Base-by-base conservation (phyloP, 1,284 basidiomycete genomes). In the Ustilago esculenta region DNA sequence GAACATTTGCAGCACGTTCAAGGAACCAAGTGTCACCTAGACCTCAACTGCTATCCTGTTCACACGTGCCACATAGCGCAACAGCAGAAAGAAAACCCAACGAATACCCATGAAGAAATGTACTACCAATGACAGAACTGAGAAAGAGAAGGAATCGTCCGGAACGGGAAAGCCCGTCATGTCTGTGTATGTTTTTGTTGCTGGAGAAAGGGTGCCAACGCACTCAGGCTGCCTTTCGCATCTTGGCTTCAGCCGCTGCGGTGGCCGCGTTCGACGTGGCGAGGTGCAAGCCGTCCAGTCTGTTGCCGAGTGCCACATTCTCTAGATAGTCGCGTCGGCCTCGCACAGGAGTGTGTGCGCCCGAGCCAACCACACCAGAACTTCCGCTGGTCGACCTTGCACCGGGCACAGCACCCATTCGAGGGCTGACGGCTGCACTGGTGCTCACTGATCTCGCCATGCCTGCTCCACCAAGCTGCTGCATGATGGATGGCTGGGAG, bases 401-500 rank as follows among this genome's bases (percentile, higher is more conserved):
- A 2, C 43, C 50, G 1, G 56, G 21, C 2, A 27, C 42, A 1
- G 39, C 55, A 1, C 54, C 50, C n/a, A 52, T 29, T 5, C 64
- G 46, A 14, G 64, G 69, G 14, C 50, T 61, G 21, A 42, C 64
- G 15, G 69, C 64, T 6, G 63, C 64, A 39, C 64, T 60, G 18
- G 64, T 53, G 50, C 63, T 67, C 33, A 48, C 58, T 0, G 64
- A 67, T 12, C 69, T 46, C 5, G 55, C 49, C 69, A 72, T 72
- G 33, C 51, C 32, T 8, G 55, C 50, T 15, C 64, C 52, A 4
- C 58, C 69, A 6, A 69, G 54, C 51, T 69, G 66, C 44, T 69
- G 66, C 66, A 69, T 58, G 51, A 69, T 69, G 25, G 54, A 58
- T 0, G 66, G 66, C 46, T 69, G 66, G 14, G 55, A 54, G 5